These are phyloP conservation scores for Nemania sp. DNA, from an alignment of 2,329 filamentous ascomycete genomes.

Conservation along the genomic window DNA sequence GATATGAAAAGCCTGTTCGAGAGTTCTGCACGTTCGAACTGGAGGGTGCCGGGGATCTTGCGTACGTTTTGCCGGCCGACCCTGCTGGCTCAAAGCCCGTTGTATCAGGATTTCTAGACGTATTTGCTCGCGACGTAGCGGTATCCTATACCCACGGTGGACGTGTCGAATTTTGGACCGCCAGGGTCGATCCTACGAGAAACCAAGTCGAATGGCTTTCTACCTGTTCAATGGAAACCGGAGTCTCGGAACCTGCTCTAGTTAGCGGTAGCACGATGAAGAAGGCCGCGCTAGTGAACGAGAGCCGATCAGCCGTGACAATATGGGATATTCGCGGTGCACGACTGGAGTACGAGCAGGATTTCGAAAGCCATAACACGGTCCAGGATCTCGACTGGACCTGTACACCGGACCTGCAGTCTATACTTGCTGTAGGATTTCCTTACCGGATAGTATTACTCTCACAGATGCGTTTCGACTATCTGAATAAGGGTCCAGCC, in stretches of 20 bases:
- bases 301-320: slow-evolving; percentile 71
- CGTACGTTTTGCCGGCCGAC: slow-evolving; percentile 79
- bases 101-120: slow-evolving; percentile 78
- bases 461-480: slow-evolving; percentile 88
- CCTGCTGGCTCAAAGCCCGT: slow-evolving; percentile 75
- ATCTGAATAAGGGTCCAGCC: slow-evolving; percentile 83
- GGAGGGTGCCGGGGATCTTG: slow-evolving; percentile 59
- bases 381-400: slow-evolving; percentile 94
- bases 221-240: slow-evolving; percentile 80
- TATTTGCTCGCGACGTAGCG: slow-evolving; percentile 83
- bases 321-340: slow-evolving; percentile 89
- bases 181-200: slow-evolving; percentile 65
- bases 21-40: slow-evolving; percentile 76
- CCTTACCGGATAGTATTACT: slow-evolving; percentile 81
- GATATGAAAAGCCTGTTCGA: slow-evolving; percentile 48
- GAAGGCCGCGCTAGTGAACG: slow-evolving; percentile 82
- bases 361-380: slow-evolving; percentile 71
- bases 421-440: slow-evolving; percentile 89
- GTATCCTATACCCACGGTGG: slow-evolving; percentile 81
- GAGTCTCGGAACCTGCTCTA: slow-evolving; percentile 70
- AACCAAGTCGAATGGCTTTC: slow-evolving; percentile 75
- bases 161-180: slow-evolving; percentile 82
- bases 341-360: slow-evolving; percentile 78
- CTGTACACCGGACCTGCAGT: slow-evolving; percentile 84
- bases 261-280: slow-evolving; percentile 85